Evolutionary conservation across 768 basidiomycete genomes (phyloP).

Genomic region (Hortiboletus campestris): DNA sequence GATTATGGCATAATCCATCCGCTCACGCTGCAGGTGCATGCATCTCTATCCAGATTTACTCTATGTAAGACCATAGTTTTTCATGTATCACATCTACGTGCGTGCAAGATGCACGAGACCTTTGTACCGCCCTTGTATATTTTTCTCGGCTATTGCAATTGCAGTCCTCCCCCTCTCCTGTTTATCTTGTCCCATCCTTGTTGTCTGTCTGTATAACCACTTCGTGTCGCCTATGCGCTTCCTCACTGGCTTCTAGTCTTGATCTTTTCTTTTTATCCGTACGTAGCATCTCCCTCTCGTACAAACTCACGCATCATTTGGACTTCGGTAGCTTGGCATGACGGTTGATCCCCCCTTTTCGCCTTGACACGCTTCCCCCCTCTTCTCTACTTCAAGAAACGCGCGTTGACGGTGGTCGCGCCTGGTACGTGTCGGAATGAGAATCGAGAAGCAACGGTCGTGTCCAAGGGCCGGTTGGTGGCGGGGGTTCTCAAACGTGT

Average conservation of each 20-base stretch:
- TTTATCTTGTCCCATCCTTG: neutral
- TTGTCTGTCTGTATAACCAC: neutral
- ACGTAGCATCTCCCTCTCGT: neutral
- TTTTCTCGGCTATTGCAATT: neutral
- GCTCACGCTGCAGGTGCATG: neutral
- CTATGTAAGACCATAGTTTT: neutral
- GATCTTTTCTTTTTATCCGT: neutral
- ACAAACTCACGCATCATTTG: no score
- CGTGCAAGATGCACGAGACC: neutral
- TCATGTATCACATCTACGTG: neutral
- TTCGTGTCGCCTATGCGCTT: neutral
- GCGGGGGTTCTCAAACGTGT: no score
- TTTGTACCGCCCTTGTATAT: conserved; percentile 1
- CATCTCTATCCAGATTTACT: neutral
- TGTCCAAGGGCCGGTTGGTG: no score
- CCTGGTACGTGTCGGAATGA: no score
- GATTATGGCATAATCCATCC: conserved; percentile 18
- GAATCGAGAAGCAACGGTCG: no score
- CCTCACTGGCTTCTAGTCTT: neutral
- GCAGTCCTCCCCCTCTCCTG: neutral
- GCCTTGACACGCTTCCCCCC: no score
- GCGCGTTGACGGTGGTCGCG: no score
- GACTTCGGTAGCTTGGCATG: no score
- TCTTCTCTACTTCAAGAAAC: no score
- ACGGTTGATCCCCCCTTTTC: no score